Evolutionary conservation across 306 rosid genomes (phyloP).

Genomic region (Rosa rugosa): DNA sequence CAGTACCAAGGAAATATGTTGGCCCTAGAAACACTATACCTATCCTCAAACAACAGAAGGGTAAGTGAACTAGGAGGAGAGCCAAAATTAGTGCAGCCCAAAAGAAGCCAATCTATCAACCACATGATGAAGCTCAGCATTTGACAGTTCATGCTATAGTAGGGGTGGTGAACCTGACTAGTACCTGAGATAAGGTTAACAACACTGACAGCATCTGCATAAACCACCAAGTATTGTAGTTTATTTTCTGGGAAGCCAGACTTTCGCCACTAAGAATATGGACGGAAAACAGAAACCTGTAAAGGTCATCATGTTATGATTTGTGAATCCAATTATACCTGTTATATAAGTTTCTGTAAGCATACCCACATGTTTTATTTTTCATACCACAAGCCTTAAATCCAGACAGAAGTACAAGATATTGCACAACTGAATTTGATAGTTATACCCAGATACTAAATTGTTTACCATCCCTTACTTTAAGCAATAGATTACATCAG

Average conservation of each 20-base stretch:
- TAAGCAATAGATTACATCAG: not conserved
- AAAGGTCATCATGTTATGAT: not conserved
- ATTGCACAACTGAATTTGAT: not conserved
- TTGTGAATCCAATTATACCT: not conserved
- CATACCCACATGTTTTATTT: not conserved
- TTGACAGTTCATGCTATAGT: not conserved
- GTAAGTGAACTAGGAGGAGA: not conserved
- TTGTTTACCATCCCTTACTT: slow-evolving; percentile 9
- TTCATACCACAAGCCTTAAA: not conserved
- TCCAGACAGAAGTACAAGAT: not conserved
- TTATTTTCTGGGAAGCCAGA: too few species aligned
- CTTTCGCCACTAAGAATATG: not conserved
- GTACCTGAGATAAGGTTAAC: not conserved
- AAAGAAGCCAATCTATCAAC: not conserved
- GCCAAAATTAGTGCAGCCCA: not conserved
- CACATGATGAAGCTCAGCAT: not conserved
- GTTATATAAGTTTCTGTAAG: not conserved
- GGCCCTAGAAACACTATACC: not conserved
- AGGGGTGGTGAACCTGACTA: not conserved
- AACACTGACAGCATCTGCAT: not conserved
- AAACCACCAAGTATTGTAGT: not conserved
- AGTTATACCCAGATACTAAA: not conserved
- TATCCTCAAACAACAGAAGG: not conserved
- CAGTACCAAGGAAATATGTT: not conserved
- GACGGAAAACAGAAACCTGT: not conserved